A percentile compares a stretch with the other conserved stretches of the same genome.
Conservation (phyloP, 1,139 yeast species). For the Candida pseudoviswanathii region DNA sequence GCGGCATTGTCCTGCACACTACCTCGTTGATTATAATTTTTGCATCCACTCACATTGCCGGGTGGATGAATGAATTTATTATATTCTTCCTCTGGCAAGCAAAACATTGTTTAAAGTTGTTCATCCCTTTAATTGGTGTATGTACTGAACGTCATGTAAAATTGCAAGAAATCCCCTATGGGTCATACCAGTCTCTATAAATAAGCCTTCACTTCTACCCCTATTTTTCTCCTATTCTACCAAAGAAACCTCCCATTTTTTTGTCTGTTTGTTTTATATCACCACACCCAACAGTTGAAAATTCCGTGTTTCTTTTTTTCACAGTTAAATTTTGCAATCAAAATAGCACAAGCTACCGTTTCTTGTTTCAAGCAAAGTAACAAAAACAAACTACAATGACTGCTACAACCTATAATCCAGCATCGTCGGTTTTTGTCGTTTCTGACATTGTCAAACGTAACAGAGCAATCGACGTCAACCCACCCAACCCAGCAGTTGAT, state of each 20-base stretch:
- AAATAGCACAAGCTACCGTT: not conserved
- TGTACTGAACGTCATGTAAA: not conserved
- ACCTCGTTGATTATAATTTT: not conserved
- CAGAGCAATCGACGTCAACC: conserved; percentile 52
- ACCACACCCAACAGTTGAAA: not conserved
- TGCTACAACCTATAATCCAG: not conserved
- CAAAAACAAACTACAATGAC: not conserved
- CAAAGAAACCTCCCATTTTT: not conserved
- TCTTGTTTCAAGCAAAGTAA: too few relatives aligned
- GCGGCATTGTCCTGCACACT: too few relatives aligned
- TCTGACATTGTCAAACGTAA: conserved; percentile 28
- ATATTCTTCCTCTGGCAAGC: not conserved
- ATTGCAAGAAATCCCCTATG: not conserved
- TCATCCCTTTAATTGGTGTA: not conserved
- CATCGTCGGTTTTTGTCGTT: conserved; percentile 1
- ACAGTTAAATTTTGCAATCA: not conserved
- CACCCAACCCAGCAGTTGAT: conserved; percentile 41
- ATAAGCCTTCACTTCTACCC: conserved; percentile 1
- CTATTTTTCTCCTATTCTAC: conserved; percentile 2
- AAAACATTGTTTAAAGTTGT: not conserved
- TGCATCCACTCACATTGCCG: conserved; percentile 3
- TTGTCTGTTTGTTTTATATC: not conserved
- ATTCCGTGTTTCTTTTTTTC: not conserved
- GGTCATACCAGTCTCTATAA: not conserved
- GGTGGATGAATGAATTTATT: not conserved